Conservation (phyloP, 768 basidiomycete species). For the Pisolithus albus region DNA sequence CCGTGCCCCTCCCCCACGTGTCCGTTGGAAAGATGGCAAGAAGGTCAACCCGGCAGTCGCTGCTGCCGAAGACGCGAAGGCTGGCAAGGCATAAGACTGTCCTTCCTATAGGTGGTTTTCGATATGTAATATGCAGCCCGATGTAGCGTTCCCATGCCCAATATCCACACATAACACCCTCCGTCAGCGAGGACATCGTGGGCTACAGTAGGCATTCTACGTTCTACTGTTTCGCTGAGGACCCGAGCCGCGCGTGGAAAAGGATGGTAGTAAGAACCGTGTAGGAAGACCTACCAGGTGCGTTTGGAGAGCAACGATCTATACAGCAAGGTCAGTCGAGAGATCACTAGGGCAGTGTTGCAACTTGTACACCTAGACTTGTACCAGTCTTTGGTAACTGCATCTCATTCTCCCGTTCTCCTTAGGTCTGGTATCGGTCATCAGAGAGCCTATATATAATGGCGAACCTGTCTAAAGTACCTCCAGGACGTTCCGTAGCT, state of each 20-base stretch:
- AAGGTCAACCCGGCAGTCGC: constrained; percentile 94
- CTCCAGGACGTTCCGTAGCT: constrained; percentile 46
- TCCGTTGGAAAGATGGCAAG: constrained; percentile 94
- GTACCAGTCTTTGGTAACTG: too few species aligned
- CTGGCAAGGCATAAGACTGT: constrained; percentile 43
- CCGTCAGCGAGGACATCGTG: neutral
- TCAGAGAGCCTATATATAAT: too few species aligned
- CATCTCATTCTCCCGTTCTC: too few species aligned
- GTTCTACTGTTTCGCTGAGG: too few species aligned
- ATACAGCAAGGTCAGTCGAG: too few species aligned
- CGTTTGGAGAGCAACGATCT: too few species aligned
- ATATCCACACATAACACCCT: neutral
- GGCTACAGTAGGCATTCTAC: neutral
- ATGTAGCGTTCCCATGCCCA: neutral
- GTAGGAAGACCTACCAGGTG: too few species aligned
- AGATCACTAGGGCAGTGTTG: too few species aligned
- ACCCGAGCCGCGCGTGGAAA: too few species aligned
- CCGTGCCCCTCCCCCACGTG: constrained; percentile 92
- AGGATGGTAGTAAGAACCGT: too few species aligned
- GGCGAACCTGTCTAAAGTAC: constrained; percentile 10
- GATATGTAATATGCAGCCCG: neutral
- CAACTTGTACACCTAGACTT: too few species aligned
- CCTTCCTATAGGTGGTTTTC: neutral
- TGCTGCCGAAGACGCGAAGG: constrained; percentile 86
- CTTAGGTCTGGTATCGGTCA: too few species aligned